Evolutionary conservation across 192 early-diverging fungal species (phyloP).

Genomic region (Lunasporangiospora selenospora): DNA sequence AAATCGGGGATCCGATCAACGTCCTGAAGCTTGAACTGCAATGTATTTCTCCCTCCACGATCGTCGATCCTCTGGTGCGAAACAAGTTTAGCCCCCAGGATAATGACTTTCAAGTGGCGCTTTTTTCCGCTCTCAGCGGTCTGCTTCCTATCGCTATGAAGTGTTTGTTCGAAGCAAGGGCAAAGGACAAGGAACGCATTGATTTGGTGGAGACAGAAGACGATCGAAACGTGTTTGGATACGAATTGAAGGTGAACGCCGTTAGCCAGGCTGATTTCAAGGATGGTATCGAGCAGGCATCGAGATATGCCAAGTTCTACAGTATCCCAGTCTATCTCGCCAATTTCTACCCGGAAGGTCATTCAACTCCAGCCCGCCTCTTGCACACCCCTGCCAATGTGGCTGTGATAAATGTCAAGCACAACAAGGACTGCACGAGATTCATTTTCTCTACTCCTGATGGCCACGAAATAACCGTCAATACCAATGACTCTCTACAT

Average conservation of each 20-base stretch:
- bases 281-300: background rate
- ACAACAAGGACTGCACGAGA: constrained; percentile 3
- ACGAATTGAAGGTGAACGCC: constrained; percentile 1
- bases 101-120: background rate
- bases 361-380: constrained; percentile 1
- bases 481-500: too few relatives aligned
- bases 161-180: constrained; percentile 11
- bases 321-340: background rate
- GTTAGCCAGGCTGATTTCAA: background rate
- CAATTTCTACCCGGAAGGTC: constrained; percentile 9
- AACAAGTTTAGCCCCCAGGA: background rate
- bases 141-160: background rate
- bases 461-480: background rate
- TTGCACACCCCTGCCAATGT: background rate
- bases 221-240: constrained; percentile 1
- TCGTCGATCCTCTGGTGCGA: background rate
- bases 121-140: background rate
- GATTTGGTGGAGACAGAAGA: background rate
- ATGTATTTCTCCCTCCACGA: background rate
- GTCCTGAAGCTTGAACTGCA: constrained; percentile 1
- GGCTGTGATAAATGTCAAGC: background rate
- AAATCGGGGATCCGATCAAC: background rate
- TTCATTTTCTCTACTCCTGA: constrained; percentile 1
- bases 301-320: constrained; percentile 14
- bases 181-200: background rate